Percentiles rank a stretch among this genome's conserved stretches.
These are phyloP conservation scores for Thielaviopsis ethacetica DNA, from an alignment of 2,329 filamentous ascomycete genomes.

Conservation along the genomic window DNA sequence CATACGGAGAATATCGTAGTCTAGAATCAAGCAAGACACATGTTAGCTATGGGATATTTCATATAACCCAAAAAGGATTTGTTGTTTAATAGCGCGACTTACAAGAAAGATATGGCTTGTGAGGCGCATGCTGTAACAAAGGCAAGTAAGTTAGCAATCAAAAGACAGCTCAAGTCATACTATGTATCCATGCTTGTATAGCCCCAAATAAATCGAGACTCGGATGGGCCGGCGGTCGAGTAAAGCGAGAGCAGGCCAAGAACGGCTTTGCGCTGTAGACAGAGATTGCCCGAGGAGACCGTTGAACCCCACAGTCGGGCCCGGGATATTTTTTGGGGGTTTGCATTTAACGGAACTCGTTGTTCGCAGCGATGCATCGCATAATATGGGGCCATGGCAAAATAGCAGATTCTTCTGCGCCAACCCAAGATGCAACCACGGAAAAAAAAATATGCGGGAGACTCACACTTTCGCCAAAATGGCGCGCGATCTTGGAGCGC, in stretches of 20 bases:
- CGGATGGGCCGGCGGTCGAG: background rate
- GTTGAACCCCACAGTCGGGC: background rate
- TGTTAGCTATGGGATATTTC: background rate
- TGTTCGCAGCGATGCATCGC: background rate
- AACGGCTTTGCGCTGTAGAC: background rate
- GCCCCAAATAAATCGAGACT: background rate
- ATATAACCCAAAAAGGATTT: background rate
- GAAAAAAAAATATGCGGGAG: background rate
- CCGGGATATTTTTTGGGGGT: background rate
- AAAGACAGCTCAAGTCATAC: background rate
- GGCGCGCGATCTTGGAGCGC: constrained; percentile 25
- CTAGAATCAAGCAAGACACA: constrained; percentile 12
- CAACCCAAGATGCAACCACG: background rate
- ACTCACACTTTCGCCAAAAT: constrained; percentile 31
- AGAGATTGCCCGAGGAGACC: background rate
- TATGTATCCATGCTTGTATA: background rate
- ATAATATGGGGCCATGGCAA: background rate
- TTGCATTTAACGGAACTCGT: background rate
- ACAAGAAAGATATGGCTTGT: constrained; percentile 29
- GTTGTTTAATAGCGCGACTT: constrained; percentile 16
- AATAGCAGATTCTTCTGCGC: background rate
- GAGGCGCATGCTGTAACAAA: constrained; percentile 19
- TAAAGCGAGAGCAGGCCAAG: background rate
- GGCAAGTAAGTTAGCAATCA: background rate
- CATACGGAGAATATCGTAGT: constrained; percentile 24